Conservation (phyloP, 169 alveolate genomes). For the Cardiosporidium cionae region DNA sequence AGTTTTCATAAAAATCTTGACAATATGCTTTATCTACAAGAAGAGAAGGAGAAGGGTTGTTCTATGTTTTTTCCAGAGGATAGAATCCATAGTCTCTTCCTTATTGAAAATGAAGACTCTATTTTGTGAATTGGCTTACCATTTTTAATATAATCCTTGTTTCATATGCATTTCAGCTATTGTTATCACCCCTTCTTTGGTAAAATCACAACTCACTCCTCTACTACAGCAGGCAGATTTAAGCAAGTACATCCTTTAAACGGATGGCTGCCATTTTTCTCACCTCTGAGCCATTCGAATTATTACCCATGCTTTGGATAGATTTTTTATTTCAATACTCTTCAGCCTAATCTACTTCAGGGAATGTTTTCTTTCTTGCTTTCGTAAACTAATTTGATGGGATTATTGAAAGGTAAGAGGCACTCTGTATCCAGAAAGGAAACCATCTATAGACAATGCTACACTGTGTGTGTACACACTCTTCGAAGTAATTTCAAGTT, state of each 20-base stretch:
- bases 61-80: neutral
- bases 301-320: too few species aligned
- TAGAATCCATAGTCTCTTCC: neutral
- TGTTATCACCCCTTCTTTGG: conserved; percentile 4
- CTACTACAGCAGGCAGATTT: conserved; percentile 3
- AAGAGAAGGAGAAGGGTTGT: neutral
- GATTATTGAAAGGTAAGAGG: too few species aligned
- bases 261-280: neutral
- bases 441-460: too few species aligned
- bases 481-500: too few species aligned
- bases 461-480: too few species aligned
- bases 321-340: too few species aligned
- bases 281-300: too few species aligned
- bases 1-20: neutral
- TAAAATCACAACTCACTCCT: neutral
- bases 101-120: neutral
- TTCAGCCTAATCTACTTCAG: too few species aligned
- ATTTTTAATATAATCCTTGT: neutral
- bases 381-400: too few species aligned
- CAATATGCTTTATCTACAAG: neutral
- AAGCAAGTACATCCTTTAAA: conserved; percentile 4
- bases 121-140: neutral
- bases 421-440: too few species aligned
- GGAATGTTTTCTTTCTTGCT: too few species aligned
- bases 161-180: neutral